Base-by-base conservation (phyloP, 257 asterid species). In the Cordia subcordata region DNA sequence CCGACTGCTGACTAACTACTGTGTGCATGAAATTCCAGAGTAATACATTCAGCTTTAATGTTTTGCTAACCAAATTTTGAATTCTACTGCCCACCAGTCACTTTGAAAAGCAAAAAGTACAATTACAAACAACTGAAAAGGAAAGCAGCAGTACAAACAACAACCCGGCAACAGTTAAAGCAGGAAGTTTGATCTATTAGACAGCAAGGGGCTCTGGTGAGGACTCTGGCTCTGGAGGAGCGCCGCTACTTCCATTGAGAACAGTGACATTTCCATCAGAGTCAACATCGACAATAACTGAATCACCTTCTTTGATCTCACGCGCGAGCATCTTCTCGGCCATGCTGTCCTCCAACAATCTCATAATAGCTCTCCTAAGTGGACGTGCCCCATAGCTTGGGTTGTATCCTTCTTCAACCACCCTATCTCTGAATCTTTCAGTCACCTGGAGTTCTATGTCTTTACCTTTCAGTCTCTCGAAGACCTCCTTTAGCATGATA, bases 381-480 rank as follows among this genome's bases (percentile, higher is more conserved):
- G 98, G 96, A 61, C 98, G 74, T 3, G 98, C 96, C 9, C 98
- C 96, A 8, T 83, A 87, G 66, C 84, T 85, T 14, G 88, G 87
- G 65, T 83, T 74, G 42, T 79, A 83, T 11, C 89, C 86, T 69
- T 90, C 96, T 0, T 74, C 82, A 11, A 90, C 84, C 49, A 90
- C 80, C 61, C 87, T 75, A 11, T 83, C 93, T 59, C 77, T 81
- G 52, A 90, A 90, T 49, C 81, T 77, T 58, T 76, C 85, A 0
- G 82, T 80, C 61, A 87, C 82, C 56, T 79, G 88, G 50, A 90
- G 86, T 49, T 73, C 84, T 5, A 85, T 78, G 1, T 85, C 89
- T 70, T 77, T 87, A 0, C 1, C 15, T 47, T 74, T 77, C 60
- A 87, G 77, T 53, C 98, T 81, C 75, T 68, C 83, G 14, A 73